Evolutionary conservation across 2,329 filamentous ascomycete species (phyloP).

Genomic region (Fusarium mundagurra): DNA sequence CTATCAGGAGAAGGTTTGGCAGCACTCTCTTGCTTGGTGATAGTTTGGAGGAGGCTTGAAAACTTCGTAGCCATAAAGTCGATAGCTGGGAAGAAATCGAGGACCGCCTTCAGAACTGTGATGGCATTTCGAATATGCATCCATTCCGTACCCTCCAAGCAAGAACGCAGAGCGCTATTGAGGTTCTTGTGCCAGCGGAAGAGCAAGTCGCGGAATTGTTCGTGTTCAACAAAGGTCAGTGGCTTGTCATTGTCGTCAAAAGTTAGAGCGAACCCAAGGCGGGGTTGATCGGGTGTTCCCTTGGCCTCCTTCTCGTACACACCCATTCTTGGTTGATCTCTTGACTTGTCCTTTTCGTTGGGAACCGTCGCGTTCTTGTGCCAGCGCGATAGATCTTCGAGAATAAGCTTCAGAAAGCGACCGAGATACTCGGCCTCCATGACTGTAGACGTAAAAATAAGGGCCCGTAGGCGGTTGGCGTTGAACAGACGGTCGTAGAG

Average conservation of each 20-base stretch:
- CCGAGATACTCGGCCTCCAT: conserved; percentile 94
- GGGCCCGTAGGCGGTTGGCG: conserved; percentile 79
- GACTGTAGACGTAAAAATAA: conserved; percentile 90
- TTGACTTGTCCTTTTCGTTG: conserved; percentile 48
- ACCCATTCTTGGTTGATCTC: conserved; percentile 69
- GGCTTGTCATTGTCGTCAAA: conserved; percentile 75
- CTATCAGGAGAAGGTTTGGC: conserved; percentile 58
- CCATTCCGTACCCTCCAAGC: conserved; percentile 86
- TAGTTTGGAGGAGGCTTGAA: conserved; percentile 70
- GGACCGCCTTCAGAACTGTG: conserved; percentile 82
- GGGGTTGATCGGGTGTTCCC: conserved; percentile 58
- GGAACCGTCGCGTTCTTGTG: conserved; percentile 76
- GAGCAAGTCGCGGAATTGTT: conserved; percentile 84
- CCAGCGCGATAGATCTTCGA: conserved; percentile 85
- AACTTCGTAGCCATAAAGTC: conserved; percentile 85
- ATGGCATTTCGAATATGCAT: conserved; percentile 98
- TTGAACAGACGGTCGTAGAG: conserved; percentile 87
- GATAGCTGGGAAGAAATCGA: conserved; percentile 85
- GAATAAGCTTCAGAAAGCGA: conserved; percentile 83
- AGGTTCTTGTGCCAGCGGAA: conserved; percentile 92
- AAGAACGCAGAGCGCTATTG: conserved; percentile 81
- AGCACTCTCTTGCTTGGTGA: conserved; percentile 69
- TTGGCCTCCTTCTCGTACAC: conserved; percentile 83
- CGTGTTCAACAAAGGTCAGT: conserved; percentile 79
- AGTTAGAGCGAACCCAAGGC: conserved; percentile 81